A percentile compares a stretch with the other conserved stretches of the same genome.
phyloP scores from a whole-genome alignment of 2,329 filamentous ascomycete genomes.

The Aplosporella prunicola region DNA sequence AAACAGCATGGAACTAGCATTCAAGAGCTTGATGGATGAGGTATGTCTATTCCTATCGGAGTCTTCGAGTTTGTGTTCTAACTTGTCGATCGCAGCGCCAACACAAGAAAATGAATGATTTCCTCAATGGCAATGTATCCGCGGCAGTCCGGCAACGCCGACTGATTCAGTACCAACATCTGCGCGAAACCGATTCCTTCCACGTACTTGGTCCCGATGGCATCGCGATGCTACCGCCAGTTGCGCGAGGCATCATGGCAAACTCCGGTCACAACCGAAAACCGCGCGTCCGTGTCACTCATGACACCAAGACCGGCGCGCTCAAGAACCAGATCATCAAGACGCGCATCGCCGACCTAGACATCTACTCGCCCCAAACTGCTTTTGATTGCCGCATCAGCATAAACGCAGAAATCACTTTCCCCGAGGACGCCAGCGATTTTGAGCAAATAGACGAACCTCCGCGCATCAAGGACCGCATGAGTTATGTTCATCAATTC shows the following conservation, averaged over 20 bases:
- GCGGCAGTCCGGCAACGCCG: too few relatives aligned
- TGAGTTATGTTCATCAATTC: slow-evolving; percentile 75
- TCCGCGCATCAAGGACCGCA: slow-evolving; percentile 75
- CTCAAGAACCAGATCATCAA: slow-evolving; percentile 83
- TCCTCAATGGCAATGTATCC: too few relatives aligned
- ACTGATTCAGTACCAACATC: slow-evolving; percentile 74
- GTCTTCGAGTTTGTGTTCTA: not conserved
- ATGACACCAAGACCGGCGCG: slow-evolving; percentile 61
- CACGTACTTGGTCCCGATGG: slow-evolving; percentile 46
- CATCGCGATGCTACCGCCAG: slow-evolving; percentile 32
- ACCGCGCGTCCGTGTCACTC: slow-evolving; percentile 47
- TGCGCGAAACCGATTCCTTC: slow-evolving; percentile 74
- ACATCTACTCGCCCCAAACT: slow-evolving; percentile 67
- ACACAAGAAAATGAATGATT: slow-evolving; percentile 75
- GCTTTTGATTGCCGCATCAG: slow-evolving; percentile 88
- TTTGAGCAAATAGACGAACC: slow-evolving; percentile 30
- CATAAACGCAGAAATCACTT: slow-evolving; percentile 89
- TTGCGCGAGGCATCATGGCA: slow-evolving; percentile 54
- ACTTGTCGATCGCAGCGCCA: slow-evolving; percentile 47
- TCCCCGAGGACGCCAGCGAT: slow-evolving; percentile 42
- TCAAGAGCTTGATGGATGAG: slow-evolving; percentile 68
- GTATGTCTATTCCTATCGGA: slow-evolving; percentile 21
- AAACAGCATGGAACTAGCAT: slow-evolving; percentile 47
- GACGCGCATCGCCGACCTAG: slow-evolving; percentile 75
- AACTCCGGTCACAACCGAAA: slow-evolving; percentile 23